Evolutionary conservation across 805 yeast genomes (phyloP).

Genomic region (Brettanomyces nanus): DNA sequence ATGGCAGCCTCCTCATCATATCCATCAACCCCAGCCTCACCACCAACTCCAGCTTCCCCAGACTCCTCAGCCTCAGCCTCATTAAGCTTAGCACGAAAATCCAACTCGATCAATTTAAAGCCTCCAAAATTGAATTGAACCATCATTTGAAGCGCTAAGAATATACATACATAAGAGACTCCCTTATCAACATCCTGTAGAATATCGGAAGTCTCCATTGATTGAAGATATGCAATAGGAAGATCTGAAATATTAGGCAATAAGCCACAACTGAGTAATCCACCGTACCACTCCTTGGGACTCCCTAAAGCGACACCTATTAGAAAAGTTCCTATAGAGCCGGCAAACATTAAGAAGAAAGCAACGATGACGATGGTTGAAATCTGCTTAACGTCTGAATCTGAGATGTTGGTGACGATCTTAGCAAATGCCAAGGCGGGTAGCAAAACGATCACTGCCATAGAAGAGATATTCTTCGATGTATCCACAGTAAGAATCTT

Average conservation of each 20-base stretch:
- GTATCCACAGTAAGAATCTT: constrained; percentile 61
- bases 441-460: constrained; percentile 60
- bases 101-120: constrained; percentile 60
- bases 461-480: constrained; percentile 61
- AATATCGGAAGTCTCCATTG: constrained; percentile 54
- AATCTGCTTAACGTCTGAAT: constrained; percentile 58
- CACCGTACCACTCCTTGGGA: constrained; percentile 73
- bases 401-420: constrained; percentile 56
- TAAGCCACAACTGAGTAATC: constrained; percentile 56
- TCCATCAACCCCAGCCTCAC: neutral
- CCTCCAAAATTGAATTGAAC: constrained; percentile 71
- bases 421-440: constrained; percentile 75
- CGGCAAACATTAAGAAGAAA: constrained; percentile 30
- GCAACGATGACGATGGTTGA: constrained; percentile 55
- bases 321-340: constrained; percentile 11
- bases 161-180: constrained; percentile 78
- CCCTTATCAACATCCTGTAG: constrained; percentile 64
- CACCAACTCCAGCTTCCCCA: neutral
- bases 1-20: neutral
- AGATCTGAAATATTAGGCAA: constrained; percentile 76
- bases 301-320: constrained; percentile 44
- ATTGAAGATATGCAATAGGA: constrained; percentile 77
- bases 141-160: constrained; percentile 58
- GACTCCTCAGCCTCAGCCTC: constrained; percentile 2
- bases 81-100: constrained; percentile 34